Percentiles rank a stretch among this genome's conserved stretches.
phyloP scores from a whole-genome alignment of 192 early-diverging fungal genomes.

The Dissophora globulifera region DNA sequence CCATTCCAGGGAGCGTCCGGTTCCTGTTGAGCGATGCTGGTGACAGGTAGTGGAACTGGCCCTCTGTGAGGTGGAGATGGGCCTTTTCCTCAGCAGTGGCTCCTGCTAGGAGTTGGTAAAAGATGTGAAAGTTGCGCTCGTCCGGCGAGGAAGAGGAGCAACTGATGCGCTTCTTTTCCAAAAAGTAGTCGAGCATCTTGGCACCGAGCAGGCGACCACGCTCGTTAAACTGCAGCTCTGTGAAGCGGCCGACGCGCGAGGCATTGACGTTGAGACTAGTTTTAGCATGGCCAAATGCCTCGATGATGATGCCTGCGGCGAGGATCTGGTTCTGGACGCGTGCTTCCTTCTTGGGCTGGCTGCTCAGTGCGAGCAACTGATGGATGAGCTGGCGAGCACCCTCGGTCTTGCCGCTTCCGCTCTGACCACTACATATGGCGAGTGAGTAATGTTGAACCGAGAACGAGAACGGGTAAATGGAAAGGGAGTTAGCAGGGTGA shows the following conservation, averaged over 20 bases:
- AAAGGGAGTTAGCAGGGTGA: neutral
- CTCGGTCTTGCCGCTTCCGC: conserved; percentile 90
- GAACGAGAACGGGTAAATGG: too few species aligned
- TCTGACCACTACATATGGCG: conserved; percentile 74
- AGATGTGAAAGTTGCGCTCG: conserved; percentile 94
- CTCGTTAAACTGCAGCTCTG: conserved; percentile 93
- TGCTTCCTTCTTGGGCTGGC: conserved; percentile 74
- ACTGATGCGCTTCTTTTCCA: conserved; percentile 86
- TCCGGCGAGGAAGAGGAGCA: conserved; percentile 57
- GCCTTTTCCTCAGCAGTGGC: conserved; percentile 78
- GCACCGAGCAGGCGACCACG: conserved; percentile 90
- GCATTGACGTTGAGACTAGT: conserved; percentile 81
- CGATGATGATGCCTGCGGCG: conserved; percentile 77
- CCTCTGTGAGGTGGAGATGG: conserved; percentile 77
- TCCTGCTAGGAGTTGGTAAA: conserved; percentile 95
- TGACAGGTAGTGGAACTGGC: conserved; percentile 66
- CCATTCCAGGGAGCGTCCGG: conserved; percentile 56
- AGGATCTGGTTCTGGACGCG: conserved; percentile 75
- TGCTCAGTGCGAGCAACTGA: conserved; percentile 74
- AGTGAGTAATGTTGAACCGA: neutral
- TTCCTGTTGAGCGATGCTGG: conserved; percentile 65
- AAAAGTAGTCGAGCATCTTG: conserved; percentile 86
- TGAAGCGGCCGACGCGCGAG: conserved; percentile 86
- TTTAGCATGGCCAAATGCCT: conserved; percentile 90
- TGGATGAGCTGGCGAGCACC: conserved; percentile 71